Conservation (phyloP, 768 basidiomycete genomes). For the Collybia nuda region DNA sequence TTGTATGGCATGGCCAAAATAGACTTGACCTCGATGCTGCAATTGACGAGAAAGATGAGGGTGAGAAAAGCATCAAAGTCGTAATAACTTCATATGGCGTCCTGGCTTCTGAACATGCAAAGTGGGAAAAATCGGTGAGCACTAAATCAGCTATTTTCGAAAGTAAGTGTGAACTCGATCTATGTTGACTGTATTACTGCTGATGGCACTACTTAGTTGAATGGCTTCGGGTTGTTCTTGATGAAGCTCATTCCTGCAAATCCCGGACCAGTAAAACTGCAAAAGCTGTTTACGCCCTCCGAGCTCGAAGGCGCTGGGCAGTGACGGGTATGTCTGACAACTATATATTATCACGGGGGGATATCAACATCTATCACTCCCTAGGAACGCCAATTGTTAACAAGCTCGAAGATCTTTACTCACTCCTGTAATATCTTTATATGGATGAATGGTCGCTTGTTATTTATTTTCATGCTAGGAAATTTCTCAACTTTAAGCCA, state of each 20-base stretch:
- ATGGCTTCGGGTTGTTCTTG: slow-evolving; percentile 82
- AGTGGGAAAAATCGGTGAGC: slow-evolving; percentile 51
- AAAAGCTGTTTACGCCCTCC: slow-evolving; percentile 83
- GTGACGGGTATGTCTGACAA: slow-evolving; percentile 59
- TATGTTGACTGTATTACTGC: background rate
- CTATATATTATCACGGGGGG: background rate
- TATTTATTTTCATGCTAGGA: slow-evolving; percentile 38
- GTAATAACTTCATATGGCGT: slow-evolving; percentile 92
- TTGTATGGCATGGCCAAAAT: slow-evolving; percentile 90
- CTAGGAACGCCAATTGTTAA: slow-evolving; percentile 94
- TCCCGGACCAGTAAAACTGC: slow-evolving; percentile 86
- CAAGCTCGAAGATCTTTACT: slow-evolving; percentile 87
- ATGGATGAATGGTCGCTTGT: background rate
- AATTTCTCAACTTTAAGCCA: slow-evolving; percentile 75
- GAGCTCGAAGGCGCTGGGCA: slow-evolving; percentile 83
- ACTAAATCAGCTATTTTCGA: slow-evolving; percentile 66
- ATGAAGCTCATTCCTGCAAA: slow-evolving; percentile 96
- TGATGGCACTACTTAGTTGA: slow-evolving; percentile 46
- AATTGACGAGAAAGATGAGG: slow-evolving; percentile 54
- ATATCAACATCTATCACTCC: background rate
- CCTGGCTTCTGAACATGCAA: slow-evolving; percentile 84
- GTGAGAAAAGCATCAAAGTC: slow-evolving; percentile 59
- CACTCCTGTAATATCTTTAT: slow-evolving; percentile 51
- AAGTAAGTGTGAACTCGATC: slow-evolving; percentile 38
- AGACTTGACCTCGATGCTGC: slow-evolving; percentile 66